Evolutionary conservation across 2,329 filamentous ascomycete genomes (phyloP).

Genomic region (Xylariales sp.): DNA sequence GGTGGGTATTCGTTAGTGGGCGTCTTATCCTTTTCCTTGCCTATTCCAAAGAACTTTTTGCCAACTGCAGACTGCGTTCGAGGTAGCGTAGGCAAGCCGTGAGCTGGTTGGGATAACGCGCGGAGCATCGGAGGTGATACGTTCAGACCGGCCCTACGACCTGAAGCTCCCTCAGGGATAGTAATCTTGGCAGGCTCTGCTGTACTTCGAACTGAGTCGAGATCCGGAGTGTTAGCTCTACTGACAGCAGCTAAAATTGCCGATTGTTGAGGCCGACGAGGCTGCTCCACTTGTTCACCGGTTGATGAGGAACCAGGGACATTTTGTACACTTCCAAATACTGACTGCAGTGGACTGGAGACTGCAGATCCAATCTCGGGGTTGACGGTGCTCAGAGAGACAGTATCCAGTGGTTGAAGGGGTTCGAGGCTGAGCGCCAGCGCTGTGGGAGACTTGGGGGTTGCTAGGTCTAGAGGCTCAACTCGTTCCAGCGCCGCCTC

Average conservation of each 20-base stretch:
- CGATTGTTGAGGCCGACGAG: constrained; percentile 45
- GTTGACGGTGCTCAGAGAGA: constrained; percentile 16
- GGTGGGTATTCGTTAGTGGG: constrained; percentile 17
- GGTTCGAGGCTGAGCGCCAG: constrained; percentile 7
- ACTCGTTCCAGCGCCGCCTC: constrained; percentile 39
- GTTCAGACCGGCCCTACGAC: constrained; percentile 40
- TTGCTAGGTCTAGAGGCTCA: constrained; percentile 47
- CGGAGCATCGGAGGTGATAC: constrained; percentile 50
- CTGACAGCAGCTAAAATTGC: constrained; percentile 24
- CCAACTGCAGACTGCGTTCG: constrained; percentile 39
- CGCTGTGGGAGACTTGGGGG: constrained; percentile 26
- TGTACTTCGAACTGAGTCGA: constrained; percentile 9
- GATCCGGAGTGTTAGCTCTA: constrained; percentile 14
- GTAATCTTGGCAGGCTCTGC: constrained; percentile 15
- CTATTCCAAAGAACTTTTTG: constrained; percentile 31
- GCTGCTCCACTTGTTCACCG: constrained; percentile 30
- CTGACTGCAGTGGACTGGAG: constrained; percentile 9
- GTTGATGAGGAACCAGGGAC: constrained; percentile 14
- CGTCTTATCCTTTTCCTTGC: constrained; percentile 22
- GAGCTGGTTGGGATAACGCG: constrained; percentile 46
- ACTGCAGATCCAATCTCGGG: constrained; percentile 9
- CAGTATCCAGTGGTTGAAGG: constrained; percentile 8
- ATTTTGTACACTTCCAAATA: constrained; percentile 3
- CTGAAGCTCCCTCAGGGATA: constrained; percentile 29
- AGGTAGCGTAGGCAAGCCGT: constrained; percentile 33